Conservation (phyloP, 805 yeast species). For the Sungouiozyma intestinalis region DNA sequence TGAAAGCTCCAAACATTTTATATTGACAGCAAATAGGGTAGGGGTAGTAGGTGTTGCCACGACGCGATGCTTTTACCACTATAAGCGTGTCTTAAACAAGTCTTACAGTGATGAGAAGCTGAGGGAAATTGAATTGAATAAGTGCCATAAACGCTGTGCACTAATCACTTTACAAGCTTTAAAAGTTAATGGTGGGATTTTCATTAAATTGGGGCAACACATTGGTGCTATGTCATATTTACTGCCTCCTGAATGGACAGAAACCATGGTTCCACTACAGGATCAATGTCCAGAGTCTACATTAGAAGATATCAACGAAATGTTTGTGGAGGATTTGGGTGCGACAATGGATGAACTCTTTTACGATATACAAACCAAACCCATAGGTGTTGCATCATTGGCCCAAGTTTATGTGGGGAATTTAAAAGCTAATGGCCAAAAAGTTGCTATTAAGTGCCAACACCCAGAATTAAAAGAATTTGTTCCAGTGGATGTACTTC, state of each 20-base stretch:
- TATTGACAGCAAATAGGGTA: constrained; percentile 38
- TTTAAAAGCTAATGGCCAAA: constrained; percentile 45
- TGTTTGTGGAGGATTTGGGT: constrained; percentile 66
- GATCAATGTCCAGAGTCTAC: constrained; percentile 82
- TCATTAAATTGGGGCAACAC: constrained; percentile 92
- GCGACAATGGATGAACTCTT: constrained; percentile 50
- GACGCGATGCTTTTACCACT: constrained; percentile 58
- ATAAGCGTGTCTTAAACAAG: constrained; percentile 44
- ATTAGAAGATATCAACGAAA: constrained; percentile 49
- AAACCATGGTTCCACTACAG: constrained; percentile 85
- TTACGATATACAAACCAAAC: constrained; percentile 51
- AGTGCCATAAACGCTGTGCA: constrained; percentile 72
- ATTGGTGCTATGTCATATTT: constrained; percentile 84
- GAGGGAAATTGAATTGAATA: constrained; percentile 41
- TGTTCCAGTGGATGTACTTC: constrained; percentile 78
- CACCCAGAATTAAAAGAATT: constrained; percentile 81
- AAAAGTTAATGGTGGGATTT: constrained; percentile 82
- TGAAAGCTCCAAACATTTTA: constrained; percentile 17
- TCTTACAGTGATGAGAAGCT: constrained; percentile 37
- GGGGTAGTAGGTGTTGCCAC: constrained; percentile 63
- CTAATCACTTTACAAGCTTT: constrained; percentile 66
- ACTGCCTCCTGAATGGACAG: constrained; percentile 90
- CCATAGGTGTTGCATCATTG: constrained; percentile 91
- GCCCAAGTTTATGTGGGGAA: constrained; percentile 90
- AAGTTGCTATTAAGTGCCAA: constrained; percentile 90